These are phyloP conservation scores for Macroventuria anomochaeta DNA, from an alignment of 2,329 filamentous ascomycete genomes.

Conservation along the genomic window DNA sequence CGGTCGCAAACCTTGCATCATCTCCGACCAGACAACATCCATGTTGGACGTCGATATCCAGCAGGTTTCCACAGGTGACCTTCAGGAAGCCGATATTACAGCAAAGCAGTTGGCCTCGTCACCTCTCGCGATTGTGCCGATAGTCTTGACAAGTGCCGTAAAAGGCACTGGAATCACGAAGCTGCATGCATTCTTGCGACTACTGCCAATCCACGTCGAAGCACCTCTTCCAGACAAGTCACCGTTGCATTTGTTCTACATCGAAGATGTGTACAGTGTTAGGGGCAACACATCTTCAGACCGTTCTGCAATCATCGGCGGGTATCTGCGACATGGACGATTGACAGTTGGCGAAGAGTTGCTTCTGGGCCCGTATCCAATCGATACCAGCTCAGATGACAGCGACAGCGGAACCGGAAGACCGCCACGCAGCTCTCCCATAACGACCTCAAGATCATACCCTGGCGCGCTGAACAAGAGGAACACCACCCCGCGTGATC, in stretches of 20 bases:
- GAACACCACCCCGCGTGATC: slow-evolving; percentile 20
- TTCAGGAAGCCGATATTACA: slow-evolving; percentile 63
- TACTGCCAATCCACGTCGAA: slow-evolving; percentile 68
- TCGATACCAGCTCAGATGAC: slow-evolving; percentile 42
- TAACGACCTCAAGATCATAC: slow-evolving; percentile 56
- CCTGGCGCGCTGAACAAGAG: slow-evolving; percentile 53
- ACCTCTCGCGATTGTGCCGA: slow-evolving; percentile 69
- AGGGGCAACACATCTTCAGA: slow-evolving; percentile 53
- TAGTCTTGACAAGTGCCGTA: slow-evolving; percentile 85
- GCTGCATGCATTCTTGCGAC: slow-evolving; percentile 80
- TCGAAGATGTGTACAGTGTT: slow-evolving; percentile 83
- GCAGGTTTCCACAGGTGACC: slow-evolving; percentile 63
- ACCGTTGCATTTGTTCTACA: slow-evolving; percentile 76
- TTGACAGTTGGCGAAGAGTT: slow-evolving; percentile 80
- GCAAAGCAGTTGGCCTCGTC: slow-evolving; percentile 59
- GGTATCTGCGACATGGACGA: slow-evolving; percentile 79
- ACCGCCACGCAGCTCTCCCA: slow-evolving; percentile 28
- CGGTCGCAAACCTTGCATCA: slow-evolving; percentile 74
- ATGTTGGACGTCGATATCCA: slow-evolving; percentile 55
- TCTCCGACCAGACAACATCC: slow-evolving; percentile 51
- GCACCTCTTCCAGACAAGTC: slow-evolving; percentile 38
- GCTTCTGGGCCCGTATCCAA: slow-evolving; percentile 73
- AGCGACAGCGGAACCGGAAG: slow-evolving; percentile 46
- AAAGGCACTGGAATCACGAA: slow-evolving; percentile 82
- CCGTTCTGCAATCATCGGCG: slow-evolving; percentile 72